Evolutionary conservation across 1,284 basidiomycete species (phyloP).

Genomic region (Moniliophthora roreri): DNA sequence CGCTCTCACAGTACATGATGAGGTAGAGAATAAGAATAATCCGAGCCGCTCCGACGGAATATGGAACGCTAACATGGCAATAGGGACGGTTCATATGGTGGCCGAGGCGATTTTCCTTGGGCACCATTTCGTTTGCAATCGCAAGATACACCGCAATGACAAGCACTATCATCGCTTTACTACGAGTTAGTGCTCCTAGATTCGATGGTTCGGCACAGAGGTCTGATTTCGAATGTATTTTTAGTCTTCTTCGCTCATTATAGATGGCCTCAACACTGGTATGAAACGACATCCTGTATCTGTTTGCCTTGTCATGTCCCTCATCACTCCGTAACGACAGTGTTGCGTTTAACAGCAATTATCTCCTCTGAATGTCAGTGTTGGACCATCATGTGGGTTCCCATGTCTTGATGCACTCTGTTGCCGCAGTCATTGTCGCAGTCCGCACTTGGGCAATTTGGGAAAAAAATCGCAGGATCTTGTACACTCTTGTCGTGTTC

Average conservation of each 20-base stretch:
- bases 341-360: conserved; percentile 18
- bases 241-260: background rate
- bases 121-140: background rate
- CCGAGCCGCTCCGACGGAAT: background rate
- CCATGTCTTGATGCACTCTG: background rate
- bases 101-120: background rate
- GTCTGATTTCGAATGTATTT: background rate
- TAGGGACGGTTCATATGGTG: background rate
- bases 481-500: conserved; percentile 10
- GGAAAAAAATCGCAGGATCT: conserved; percentile 13
- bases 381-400: background rate
- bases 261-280: conserved; percentile 1
- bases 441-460: conserved; percentile 21
- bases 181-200: background rate
- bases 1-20: background rate
- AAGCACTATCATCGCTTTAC: background rate
- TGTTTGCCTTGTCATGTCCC: too few species aligned
- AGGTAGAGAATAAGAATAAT: background rate
- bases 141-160: conserved; percentile 1
- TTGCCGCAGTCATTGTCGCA: conserved; percentile 13
- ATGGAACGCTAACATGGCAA: background rate
- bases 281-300: too few species aligned
- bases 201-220: too few species aligned
- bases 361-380: conserved; percentile 20
- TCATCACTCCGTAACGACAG: conserved; percentile 6